Evolutionary conservation across 352 stramenopile species (phyloP).

Genomic region (Globisporangium sylvaticum): DNA sequence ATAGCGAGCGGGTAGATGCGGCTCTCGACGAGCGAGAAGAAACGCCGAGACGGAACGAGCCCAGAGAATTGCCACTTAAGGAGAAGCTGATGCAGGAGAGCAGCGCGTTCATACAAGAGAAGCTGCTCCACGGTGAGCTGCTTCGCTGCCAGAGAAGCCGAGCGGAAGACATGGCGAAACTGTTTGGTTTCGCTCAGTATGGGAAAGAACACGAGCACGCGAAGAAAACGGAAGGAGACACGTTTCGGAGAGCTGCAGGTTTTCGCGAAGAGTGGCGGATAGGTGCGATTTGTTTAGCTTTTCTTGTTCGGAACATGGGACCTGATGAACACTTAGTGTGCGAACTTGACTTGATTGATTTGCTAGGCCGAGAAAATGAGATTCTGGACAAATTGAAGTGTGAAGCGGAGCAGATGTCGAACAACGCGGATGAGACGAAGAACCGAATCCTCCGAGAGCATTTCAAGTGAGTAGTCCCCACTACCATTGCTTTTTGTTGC

Average conservation of each 20-base stretch:
- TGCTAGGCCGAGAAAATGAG: slow-evolving; percentile 21
- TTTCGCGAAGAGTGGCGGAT: slow-evolving; percentile 44
- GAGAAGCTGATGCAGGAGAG: slow-evolving; percentile 7
- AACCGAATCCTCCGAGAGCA: slow-evolving; percentile 16
- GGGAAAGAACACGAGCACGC: not conserved
- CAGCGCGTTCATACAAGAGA: slow-evolving; percentile 14
- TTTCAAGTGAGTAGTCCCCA: slow-evolving; percentile 15
- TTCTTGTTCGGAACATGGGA: not conserved
- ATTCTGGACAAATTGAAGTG: slow-evolving; percentile 16
- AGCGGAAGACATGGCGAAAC: slow-evolving; percentile 24
- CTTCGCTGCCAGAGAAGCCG: slow-evolving; percentile 30
- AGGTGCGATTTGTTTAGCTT: slow-evolving; percentile 13
- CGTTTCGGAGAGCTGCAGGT: slow-evolving; percentile 10
- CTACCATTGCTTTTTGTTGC: not conserved
- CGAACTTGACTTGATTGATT: not conserved
- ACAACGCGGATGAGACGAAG: slow-evolving; percentile 5
- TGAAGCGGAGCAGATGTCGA: slow-evolving; percentile 3
- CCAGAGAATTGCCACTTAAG: not conserved
- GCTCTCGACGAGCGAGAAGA: slow-evolving; percentile 3
- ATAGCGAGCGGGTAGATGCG: not conserved
- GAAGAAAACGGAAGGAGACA: slow-evolving; percentile 4
- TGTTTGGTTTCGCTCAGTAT: slow-evolving; percentile 5
- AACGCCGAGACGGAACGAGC: not conserved
- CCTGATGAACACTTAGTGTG: not conserved
- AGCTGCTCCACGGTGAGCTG: slow-evolving; percentile 37